A percentile compares a stretch with the other conserved stretches of the same genome.
phyloP scores from a whole-genome alignment of 1,284 basidiomycete genomes.

The Malassezia brasiliensis region DNA sequence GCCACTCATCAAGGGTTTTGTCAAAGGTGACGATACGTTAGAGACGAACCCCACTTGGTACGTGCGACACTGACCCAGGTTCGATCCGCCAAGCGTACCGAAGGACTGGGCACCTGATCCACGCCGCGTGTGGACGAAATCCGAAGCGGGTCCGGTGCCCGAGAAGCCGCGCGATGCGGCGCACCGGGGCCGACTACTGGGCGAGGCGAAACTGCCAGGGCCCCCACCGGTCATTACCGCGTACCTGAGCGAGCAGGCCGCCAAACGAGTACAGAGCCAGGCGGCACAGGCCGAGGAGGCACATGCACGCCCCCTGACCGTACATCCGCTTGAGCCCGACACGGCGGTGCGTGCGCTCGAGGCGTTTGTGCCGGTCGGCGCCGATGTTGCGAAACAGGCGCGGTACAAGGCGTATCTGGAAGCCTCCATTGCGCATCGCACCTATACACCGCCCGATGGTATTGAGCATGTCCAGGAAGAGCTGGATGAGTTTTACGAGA shows the following conservation, averaged over 20 bases:
- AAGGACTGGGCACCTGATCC: slow-evolving; percentile 77
- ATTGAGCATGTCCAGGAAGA: slow-evolving; percentile 60
- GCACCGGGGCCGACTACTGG: slow-evolving; percentile 66
- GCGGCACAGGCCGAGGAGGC: slow-evolving; percentile 17
- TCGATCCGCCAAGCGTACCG: slow-evolving; percentile 63
- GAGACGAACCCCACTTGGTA: neutral
- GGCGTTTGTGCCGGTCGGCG: slow-evolving; percentile 79
- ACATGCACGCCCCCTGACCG: slow-evolving; percentile 48
- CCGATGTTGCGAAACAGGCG: slow-evolving; percentile 67
- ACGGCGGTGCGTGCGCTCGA: slow-evolving; percentile 75
- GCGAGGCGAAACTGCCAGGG: slow-evolving; percentile 64
- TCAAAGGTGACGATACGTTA: slow-evolving; percentile 54
- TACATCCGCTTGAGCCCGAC: slow-evolving; percentile 62
- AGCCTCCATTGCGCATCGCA: slow-evolving; percentile 57
- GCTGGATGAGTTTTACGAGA: slow-evolving; percentile 71
- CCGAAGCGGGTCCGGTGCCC: slow-evolving; percentile 15
- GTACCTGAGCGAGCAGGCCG: slow-evolving; percentile 79
- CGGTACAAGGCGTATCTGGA: slow-evolving; percentile 74
- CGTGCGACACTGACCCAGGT: slow-evolving; percentile 54
- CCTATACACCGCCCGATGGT: neutral
- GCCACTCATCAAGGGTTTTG: slow-evolving; percentile 65
- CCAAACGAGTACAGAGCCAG: slow-evolving; percentile 25
- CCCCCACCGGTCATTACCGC: slow-evolving; percentile 76
- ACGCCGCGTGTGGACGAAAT: slow-evolving; percentile 59
- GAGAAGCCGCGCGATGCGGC: slow-evolving; percentile 53